Percentiles rank a stretch among this genome's conserved stretches.
Conservation (phyloP, 768 basidiomycete genomes). For the Lactifluus subvellereus region DNA sequence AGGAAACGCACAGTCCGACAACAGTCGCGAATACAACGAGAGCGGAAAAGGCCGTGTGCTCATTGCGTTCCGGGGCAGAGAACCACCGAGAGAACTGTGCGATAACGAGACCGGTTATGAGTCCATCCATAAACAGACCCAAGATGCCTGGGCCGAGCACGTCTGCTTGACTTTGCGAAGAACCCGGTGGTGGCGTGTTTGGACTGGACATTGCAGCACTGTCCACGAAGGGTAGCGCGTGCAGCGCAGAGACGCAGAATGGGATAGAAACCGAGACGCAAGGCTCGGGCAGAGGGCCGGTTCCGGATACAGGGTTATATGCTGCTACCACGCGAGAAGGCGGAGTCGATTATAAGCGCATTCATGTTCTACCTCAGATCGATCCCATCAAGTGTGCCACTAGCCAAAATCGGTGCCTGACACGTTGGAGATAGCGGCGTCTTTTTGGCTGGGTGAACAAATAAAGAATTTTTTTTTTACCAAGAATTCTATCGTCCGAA, state of each 20-base stretch:
- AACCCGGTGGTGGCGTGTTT: not conserved
- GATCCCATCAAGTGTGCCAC: no score
- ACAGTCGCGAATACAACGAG: constrained; percentile 3
- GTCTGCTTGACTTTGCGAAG: not conserved
- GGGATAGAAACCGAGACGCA: not conserved
- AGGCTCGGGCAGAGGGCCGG: not conserved
- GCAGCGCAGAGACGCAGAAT: not conserved
- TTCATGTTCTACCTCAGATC: not conserved
- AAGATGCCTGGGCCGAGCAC: constrained; percentile 3
- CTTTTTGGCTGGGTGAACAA: no score
- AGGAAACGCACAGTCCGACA: constrained; percentile 8
- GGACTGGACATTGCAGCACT: constrained; percentile 1
- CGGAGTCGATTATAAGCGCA: not conserved
- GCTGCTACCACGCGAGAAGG: no score
- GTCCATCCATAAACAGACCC: constrained; percentile 4
- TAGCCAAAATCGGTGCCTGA: no score
- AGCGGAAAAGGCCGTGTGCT: not conserved
- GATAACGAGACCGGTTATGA: constrained; percentile 7
- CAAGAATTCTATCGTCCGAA: no score
- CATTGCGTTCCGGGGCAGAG: not conserved
- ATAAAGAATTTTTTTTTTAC: no score
- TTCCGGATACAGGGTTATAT: not conserved
- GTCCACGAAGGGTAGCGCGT: not conserved
- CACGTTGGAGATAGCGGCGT: no score
- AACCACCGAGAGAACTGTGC: constrained; percentile 13